phyloP scores from a whole-genome alignment of 305 asterid genomes.

The Rubia tinctorum region DNA sequence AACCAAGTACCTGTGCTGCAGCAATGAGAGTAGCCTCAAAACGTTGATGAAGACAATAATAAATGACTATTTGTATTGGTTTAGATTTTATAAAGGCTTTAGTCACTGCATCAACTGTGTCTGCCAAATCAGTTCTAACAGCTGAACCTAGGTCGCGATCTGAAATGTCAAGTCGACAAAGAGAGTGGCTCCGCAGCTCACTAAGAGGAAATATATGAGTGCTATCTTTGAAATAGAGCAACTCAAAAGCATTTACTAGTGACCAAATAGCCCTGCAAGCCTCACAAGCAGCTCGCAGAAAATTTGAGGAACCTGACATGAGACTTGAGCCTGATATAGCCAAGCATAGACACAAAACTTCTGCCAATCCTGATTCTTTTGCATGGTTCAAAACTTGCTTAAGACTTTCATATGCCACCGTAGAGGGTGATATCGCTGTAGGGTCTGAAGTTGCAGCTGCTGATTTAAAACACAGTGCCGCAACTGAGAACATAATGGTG shows the following conservation, averaged over 20 bases:
- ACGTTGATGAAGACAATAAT: slow-evolving; percentile 90
- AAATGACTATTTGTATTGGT: slow-evolving; percentile 82
- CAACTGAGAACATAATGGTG: slow-evolving; percentile 71
- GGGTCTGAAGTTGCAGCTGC: slow-evolving; percentile 47
- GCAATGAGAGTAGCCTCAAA: slow-evolving; percentile 67
- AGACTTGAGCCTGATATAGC: slow-evolving; percentile 84
- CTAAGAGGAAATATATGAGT: slow-evolving; percentile 57
- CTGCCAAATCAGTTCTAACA: slow-evolving; percentile 45
- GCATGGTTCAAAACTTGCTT: slow-evolving; percentile 70
- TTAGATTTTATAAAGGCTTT: slow-evolving; percentile 86
- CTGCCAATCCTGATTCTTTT: slow-evolving; percentile 61
- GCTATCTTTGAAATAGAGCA: slow-evolving; percentile 47
- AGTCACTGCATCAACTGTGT: slow-evolving; percentile 57
- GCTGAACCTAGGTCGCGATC: slow-evolving; percentile 42
- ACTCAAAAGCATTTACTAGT: slow-evolving; percentile 74
- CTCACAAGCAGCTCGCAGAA: slow-evolving; percentile 93
- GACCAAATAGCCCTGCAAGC: slow-evolving; percentile 88
- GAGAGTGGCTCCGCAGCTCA: slow-evolving; percentile 52
- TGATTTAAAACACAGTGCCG: slow-evolving; percentile 70
- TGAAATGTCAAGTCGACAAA: slow-evolving; percentile 49
- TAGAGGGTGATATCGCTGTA: slow-evolving; percentile 39
- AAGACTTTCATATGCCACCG: slow-evolving; percentile 44
- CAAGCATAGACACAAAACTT: slow-evolving; percentile 69
- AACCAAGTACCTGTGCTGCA: slow-evolving; percentile 65
- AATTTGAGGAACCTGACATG: slow-evolving; percentile 83